These are phyloP conservation scores for Lentinula sp. DNA, from an alignment of 768 basidiomycete species.

Conservation along the genomic window DNA sequence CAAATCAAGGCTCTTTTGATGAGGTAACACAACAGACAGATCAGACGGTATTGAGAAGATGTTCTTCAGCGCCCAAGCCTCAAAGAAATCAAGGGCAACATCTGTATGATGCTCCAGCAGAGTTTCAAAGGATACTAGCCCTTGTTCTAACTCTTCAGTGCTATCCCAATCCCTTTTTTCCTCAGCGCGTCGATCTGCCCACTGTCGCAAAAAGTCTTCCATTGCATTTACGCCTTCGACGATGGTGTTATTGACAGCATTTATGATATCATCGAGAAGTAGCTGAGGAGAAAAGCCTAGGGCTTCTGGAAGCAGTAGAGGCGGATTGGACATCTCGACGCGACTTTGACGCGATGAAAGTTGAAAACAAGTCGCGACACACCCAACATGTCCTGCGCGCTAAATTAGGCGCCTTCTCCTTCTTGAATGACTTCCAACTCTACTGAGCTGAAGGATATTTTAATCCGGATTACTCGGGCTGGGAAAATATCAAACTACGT, in stretches of 20 bases:
- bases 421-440: not conserved
- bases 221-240: slow-evolving; percentile 74
- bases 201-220: slow-evolving; percentile 69
- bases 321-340: slow-evolving; percentile 13
- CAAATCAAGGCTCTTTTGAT: slow-evolving; percentile 70
- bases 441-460: slow-evolving; percentile 14
- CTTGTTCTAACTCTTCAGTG: slow-evolving; percentile 70
- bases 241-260: slow-evolving; percentile 74
- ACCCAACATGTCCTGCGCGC: not conserved
- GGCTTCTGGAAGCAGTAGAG: slow-evolving; percentile 61
- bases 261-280: slow-evolving; percentile 81
- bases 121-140: slow-evolving; percentile 82
- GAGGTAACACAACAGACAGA: slow-evolving; percentile 66
- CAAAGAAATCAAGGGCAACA: slow-evolving; percentile 87
- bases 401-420: not conserved
- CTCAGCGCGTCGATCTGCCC: slow-evolving; percentile 62
- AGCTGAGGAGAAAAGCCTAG: slow-evolving; percentile 82
- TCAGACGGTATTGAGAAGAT: slow-evolving; percentile 74
- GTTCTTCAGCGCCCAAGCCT: slow-evolving; percentile 84
- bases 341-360: slow-evolving; percentile 1
- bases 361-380: not conserved
- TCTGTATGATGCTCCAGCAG: slow-evolving; percentile 85
- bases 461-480: slow-evolving; percentile 47
- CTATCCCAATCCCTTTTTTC: slow-evolving; percentile 44
- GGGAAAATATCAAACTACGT: slow-evolving; percentile 53